Conservation (phyloP, 140 eudicot species). For the Erigeron philadelphicus region DNA sequence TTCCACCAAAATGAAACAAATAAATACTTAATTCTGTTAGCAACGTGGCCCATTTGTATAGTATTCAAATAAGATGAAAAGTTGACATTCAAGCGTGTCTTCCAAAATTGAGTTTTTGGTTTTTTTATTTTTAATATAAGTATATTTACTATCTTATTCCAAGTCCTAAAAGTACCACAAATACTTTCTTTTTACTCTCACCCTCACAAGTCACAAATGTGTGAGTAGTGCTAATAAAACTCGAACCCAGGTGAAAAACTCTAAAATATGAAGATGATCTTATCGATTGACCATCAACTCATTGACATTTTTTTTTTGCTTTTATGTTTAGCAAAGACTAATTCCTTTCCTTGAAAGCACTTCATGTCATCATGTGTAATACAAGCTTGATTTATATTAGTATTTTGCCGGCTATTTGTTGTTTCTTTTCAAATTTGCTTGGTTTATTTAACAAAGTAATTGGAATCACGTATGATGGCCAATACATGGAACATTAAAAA, state of each 20-base stretch:
- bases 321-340: no score
- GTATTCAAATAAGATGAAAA: conserved; percentile 15
- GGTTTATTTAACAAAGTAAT: background rate
- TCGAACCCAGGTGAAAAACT: no score
- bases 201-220: no score
- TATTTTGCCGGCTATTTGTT: background rate
- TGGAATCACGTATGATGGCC: background rate
- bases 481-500: background rate
- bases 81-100: conserved; percentile 21
- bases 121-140: no score
- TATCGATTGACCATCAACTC: no score
- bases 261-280: no score
- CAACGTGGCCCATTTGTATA: conserved; percentile 17
- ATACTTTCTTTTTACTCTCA: no score
- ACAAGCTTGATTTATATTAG: background rate
- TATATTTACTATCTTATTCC: no score
- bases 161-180: no score
- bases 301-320: no score
- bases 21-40: background rate
- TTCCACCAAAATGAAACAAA: background rate
- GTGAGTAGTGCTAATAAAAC: no score
- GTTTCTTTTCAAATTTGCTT: background rate
- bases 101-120: no score
- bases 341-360: background rate
- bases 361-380: background rate